These are phyloP conservation scores for Amanita brunnescens DNA, from an alignment of 768 basidiomycete species.

Conservation along the genomic window DNA sequence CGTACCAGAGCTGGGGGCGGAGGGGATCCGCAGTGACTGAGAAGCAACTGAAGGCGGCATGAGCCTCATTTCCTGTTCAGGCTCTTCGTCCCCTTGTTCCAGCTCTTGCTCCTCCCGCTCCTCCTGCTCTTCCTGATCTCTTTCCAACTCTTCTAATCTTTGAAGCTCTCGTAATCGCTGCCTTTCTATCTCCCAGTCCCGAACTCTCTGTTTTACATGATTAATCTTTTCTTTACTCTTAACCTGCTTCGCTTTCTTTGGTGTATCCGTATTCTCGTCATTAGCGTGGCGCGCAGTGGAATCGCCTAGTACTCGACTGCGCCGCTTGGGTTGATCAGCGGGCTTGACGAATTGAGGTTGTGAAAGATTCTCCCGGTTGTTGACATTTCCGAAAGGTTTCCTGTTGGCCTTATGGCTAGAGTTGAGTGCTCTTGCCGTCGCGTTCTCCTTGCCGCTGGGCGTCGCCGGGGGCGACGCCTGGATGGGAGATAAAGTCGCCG, in stretches of 20 bases:
- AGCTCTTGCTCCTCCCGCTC: constrained; percentile 23
- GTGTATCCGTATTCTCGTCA: constrained; percentile 6
- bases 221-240: constrained; percentile 24
- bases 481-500: constrained; percentile 39
- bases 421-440: constrained; percentile 7
- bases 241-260: constrained; percentile 11
- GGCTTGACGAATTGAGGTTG: constrained; percentile 13
- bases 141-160: constrained; percentile 47
- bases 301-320: constrained; percentile 7
- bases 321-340: constrained; percentile 5
- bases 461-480: constrained; percentile 43
- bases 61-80: constrained; percentile 9
- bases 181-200: constrained; percentile 70
- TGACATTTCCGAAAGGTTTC: constrained; percentile 23
- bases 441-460: constrained; percentile 35
- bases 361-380: constrained; percentile 19
- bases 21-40: constrained; percentile 15
- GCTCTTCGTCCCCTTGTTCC: constrained; percentile 6
- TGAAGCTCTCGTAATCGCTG: constrained; percentile 64
- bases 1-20: constrained; percentile 24
- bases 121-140: constrained; percentile 37
- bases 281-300: constrained; percentile 2
- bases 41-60: not conserved
- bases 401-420: constrained; percentile 18
- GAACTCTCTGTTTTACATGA: constrained; percentile 50